Base-by-base conservation (phyloP, 371 early-diverging fungal species). In the Lichtheimia ramosa region DNA sequence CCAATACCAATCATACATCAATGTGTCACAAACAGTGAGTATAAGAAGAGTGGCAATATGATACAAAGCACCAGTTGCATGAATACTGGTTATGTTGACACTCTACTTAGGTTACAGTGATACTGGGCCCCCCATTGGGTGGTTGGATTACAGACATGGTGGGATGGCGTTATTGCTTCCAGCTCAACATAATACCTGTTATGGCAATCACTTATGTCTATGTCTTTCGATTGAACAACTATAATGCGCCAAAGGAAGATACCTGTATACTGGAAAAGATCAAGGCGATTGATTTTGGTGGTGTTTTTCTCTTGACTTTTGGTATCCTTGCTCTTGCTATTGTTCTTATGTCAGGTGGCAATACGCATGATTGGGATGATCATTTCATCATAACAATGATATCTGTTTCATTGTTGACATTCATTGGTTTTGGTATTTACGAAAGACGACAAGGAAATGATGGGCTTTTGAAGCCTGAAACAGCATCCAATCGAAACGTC, bases 131-230 rank as follows among this genome's bases (percentile, higher is more conserved):
- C 0, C 72, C 72, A 16, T 43, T 75, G 3, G 76, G 84, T 25
- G 84, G 87, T 8, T 69, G 83, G 16, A 73, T 87, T 23, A 80
- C 78, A 25, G 72, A 73, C 15, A 56, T 16, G 15, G 70, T 84
- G 70, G 82, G 86, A 42, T 89, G 90, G 80, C 76, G 87, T 0
- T 83, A 83, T 18, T 82, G 83, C 7, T 92, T 92, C 65, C 90
- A 87, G 69, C 78, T 91, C 63, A 91, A 92, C 63, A 55, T 92
- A 7, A 90, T 91, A 0, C 54, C 89, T 27, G 7, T 53, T 7
- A 10, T 40, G 1, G n/a, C 59, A 3, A 64, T 64, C 10, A 34
- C 40, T 10, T 53, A 40, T n/a, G 15, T 53, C 20, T 53, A 39
- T 40, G 23, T 59, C 7, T 63, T 59, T 43, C 64, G 50, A 10